Percentiles rank a stretch among this genome's conserved stretches.
phyloP scores from a whole-genome alignment of 768 basidiomycete species.

The Leccinum longicurvipes region DNA sequence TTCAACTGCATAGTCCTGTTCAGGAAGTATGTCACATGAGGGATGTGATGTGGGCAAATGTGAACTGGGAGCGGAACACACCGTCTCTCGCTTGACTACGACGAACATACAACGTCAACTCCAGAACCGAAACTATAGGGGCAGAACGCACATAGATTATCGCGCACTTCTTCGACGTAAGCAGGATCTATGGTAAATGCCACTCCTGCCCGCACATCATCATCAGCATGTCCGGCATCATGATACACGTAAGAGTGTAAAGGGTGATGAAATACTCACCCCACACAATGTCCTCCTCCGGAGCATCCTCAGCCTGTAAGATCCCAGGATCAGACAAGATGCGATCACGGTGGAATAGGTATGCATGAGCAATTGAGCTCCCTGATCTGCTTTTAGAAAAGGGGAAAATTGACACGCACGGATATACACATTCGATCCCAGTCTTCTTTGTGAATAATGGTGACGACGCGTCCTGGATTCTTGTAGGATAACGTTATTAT shows the following conservation, averaged over 20 bases:
- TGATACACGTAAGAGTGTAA: neutral
- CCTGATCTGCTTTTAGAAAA: neutral
- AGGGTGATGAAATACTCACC: constrained; percentile 41
- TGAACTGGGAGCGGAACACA: constrained; percentile 15
- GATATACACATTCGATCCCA: constrained; percentile 71
- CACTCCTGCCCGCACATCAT: constrained; percentile 46
- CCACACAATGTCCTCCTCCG: constrained; percentile 47
- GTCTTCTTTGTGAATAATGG: constrained; percentile 80
- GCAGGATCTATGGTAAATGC: constrained; percentile 84
- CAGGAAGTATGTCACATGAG: neutral
- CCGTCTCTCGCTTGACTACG: constrained; percentile 82
- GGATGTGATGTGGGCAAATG: neutral
- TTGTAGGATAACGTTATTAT: constrained; percentile 58
- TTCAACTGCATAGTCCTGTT: constrained; percentile 83
- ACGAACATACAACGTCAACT: neutral
- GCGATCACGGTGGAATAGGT: neutral
- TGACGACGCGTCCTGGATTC: constrained; percentile 87
- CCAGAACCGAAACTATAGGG: neutral
- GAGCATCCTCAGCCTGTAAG: constrained; percentile 21
- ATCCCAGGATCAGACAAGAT: neutral
- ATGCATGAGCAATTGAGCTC: neutral
- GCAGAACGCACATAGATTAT: constrained; percentile 62
- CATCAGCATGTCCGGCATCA: neutral
- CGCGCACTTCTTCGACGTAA: constrained; percentile 71
- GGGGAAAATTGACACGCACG: constrained; percentile 36